Base-by-base conservation (phyloP, 176 grass and related monocot species). In the Ensete glaucum region DNA sequence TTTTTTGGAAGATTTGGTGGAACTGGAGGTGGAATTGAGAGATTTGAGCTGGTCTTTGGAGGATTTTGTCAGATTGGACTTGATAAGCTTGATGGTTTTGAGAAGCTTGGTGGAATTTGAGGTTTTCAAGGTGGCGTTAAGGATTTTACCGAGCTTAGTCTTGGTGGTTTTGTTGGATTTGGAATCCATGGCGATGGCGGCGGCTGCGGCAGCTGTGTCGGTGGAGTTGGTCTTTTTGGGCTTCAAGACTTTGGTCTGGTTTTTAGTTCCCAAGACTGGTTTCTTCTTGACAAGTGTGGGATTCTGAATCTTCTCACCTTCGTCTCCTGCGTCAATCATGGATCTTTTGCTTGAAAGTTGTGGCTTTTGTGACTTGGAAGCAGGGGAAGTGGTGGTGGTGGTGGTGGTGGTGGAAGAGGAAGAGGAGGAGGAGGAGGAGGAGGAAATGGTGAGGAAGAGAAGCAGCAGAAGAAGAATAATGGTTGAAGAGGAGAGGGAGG, bases 181-280 rank as follows among this genome's bases (percentile, higher is more conserved):
- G n/a, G n/a, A 2, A 20, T 9, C 5, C 68, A 13, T 20, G 8
- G 68, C 49, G 2, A 1, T 16, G 34, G 34, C 8, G 9, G 34
- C 70, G 11, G 11, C 19, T 1, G 10, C 13, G 77, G 74, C 55
- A 79, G 74, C 57, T 8, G 83, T 64, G 43, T 75, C 13, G 9
- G 86, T 26, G 1, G 88, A 82, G 57, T 87, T 84, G 19, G 78
- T 22, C 26, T 98, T 98, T 84, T 89, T 99, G 24, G 82, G 54
- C 67, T 91, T 98, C n/a, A 77, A 50, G 9, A 77, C 81, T 83
- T 91, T 91, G 78, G 82, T 87, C 73, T 94, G 82, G 75, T 91
- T 88, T 83, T 91, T 99, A 58, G 22, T 60, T 24, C 2, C 78
- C 78, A 80, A 80, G 43, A 53, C 53, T 15, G 69, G 22, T 21